Evolutionary conservation across 768 basidiomycete species (phyloP).

Genomic region (Termitomyces sp.): DNA sequence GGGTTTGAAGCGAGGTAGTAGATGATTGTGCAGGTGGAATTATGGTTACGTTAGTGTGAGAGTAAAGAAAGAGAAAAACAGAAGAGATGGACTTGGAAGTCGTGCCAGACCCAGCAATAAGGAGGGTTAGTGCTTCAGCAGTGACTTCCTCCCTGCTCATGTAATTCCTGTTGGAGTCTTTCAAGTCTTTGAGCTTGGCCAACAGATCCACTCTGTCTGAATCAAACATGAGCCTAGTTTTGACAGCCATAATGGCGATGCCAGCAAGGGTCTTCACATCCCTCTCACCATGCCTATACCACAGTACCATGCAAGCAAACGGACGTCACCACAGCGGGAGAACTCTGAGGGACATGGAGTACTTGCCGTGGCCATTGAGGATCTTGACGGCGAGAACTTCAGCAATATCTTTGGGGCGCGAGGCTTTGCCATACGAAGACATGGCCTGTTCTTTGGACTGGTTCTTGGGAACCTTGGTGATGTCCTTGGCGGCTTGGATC

Average conservation of each 20-base stretch:
- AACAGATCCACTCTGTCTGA: conserved; percentile 77
- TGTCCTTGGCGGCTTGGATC: conserved; percentile 68
- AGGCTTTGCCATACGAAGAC: conserved; percentile 42
- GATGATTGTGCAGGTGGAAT: conserved; percentile 85
- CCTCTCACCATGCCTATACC: conserved; percentile 62
- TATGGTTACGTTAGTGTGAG: conserved; percentile 18
- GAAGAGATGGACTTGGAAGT: conserved; percentile 71
- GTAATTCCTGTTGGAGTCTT: conserved; percentile 62
- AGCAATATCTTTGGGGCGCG: conserved; percentile 31
- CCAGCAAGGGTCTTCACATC: conserved; percentile 74
- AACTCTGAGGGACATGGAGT: conserved; percentile 76
- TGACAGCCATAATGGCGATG: conserved; percentile 72
- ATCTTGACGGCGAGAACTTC: conserved; percentile 79
- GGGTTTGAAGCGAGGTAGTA: conserved; percentile 76
- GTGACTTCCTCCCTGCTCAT: conserved; percentile 83
- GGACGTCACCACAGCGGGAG: conserved; percentile 71
- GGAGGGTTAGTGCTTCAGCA: conserved; percentile 79
- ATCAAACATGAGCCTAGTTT: conserved; percentile 60
- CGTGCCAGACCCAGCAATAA: conserved; percentile 89
- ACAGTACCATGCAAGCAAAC: conserved; percentile 56
- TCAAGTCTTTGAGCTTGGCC: conserved; percentile 79
- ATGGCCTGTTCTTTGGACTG: conserved; percentile 48
- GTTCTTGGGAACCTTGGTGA: conserved; percentile 59
- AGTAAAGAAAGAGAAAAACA: neutral
- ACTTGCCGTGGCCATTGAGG: conserved; percentile 85